Evolutionary conservation across 495 filamentous ascomycete species (phyloP).

Genomic region (Schizothecium vesticola): DNA sequence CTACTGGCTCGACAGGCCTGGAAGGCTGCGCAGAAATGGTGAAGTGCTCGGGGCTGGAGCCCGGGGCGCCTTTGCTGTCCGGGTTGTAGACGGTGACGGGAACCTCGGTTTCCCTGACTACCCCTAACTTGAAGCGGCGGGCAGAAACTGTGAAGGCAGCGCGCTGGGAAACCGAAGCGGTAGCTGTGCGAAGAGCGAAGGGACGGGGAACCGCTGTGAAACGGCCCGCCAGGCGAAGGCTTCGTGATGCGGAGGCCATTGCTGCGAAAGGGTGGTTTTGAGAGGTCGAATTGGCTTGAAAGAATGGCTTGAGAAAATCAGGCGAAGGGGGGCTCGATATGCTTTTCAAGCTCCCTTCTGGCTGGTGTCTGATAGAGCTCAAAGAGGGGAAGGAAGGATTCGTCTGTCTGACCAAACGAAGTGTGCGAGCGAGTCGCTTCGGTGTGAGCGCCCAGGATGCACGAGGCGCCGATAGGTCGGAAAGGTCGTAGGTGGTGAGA

Average conservation of each 20-base stretch:
- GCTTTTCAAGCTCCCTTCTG: slow-evolving; percentile 1
- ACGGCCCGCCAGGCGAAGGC: slow-evolving; percentile 30
- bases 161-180: slow-evolving; percentile 21
- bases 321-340: not conserved
- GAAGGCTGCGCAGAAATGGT: slow-evolving; percentile 71
- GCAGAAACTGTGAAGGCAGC: slow-evolving; percentile 36
- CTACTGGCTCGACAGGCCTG: slow-evolving; percentile 25
- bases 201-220: slow-evolving; percentile 32
- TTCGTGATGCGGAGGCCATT: slow-evolving; percentile 39
- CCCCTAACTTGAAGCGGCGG: slow-evolving; percentile 37
- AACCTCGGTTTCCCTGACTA: slow-evolving; percentile 46
- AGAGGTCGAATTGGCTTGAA: not conserved
- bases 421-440: not conserved
- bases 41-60: slow-evolving; percentile 55
- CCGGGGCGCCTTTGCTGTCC: slow-evolving; percentile 37
- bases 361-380: not conserved
- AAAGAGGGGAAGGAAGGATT: not conserved
- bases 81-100: slow-evolving; percentile 45
- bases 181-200: slow-evolving; percentile 13
- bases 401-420: not conserved
- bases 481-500: not conserved
- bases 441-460: not conserved
- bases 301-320: not conserved
- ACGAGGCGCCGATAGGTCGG: not conserved
- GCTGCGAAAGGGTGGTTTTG: slow-evolving; percentile 14